Conservation (phyloP, 225 moss, liverwort and hornwort species). For the Marchantia polymorpha region DNA sequence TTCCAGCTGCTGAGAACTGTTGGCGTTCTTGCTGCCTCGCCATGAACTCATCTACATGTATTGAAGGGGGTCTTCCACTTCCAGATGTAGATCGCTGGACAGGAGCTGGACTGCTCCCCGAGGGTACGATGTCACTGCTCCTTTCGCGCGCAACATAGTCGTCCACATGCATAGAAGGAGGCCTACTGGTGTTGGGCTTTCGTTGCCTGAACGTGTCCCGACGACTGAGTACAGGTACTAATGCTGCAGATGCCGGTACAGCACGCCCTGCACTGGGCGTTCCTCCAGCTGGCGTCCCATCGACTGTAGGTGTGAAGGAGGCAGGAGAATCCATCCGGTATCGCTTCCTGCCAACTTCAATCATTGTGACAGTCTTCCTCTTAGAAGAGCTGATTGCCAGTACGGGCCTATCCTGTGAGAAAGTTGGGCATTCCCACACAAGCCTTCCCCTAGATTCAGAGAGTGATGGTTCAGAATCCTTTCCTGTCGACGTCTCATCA, state of each 20-base stretch:
- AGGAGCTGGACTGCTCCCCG: conserved; percentile 54
- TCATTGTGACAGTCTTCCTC: conserved; percentile 64
- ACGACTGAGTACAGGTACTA: conserved; percentile 43
- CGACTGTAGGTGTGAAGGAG: conserved; percentile 22
- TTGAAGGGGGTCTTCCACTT: conserved; percentile 71
- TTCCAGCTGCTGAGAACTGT: conserved; percentile 36
- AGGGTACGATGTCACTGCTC: conserved; percentile 57
- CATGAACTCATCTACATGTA: conserved; percentile 83
- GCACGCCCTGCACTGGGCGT: conserved; percentile 34
- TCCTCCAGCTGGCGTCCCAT: conserved; percentile 41
- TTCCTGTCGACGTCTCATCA: conserved; percentile 33
- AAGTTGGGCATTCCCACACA: conserved; percentile 80
- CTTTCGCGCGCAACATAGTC: conserved; percentile 97
- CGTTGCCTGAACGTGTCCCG: conserved; percentile 92
- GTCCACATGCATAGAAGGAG: conserved; percentile 99
- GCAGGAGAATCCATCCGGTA: conserved; percentile 51
- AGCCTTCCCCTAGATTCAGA: conserved; percentile 58
- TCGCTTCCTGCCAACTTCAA: conserved; percentile 83
- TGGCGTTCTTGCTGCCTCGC: conserved; percentile 81
- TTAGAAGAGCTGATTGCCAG: conserved; percentile 60
- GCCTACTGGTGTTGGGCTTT: conserved; percentile 96
- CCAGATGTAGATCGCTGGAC: conserved; percentile 66
- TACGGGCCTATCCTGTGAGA: conserved; percentile 56
- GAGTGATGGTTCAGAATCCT: conserved; percentile 31
- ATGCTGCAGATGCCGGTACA: conserved; percentile 27